Evolutionary conservation across 2,329 filamentous ascomycete species (phyloP), one percentile per base, ranked within the genome.

Genomic region (Botryotinia convoluta): DNA sequence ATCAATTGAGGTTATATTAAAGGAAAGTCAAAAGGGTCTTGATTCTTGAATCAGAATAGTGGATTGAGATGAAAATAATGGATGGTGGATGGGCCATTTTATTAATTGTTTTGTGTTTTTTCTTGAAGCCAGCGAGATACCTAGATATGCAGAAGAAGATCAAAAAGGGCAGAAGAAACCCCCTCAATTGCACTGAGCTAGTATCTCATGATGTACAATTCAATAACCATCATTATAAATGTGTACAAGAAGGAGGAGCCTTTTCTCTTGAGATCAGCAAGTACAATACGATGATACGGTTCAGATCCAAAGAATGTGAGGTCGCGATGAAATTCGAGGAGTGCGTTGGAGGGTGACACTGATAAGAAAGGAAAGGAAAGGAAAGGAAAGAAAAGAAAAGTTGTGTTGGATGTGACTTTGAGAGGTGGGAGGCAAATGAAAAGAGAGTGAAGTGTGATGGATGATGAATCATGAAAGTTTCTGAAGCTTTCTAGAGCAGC

Each of bases 1-100:
- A 67, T 67, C 63, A 67, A 51, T 51, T 37, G 63, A 67, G 44
- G 63, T 67, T 67, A 51, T 48, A 51, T 37, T 37, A 37, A 35
- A 54, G 45, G 22, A 54, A 68, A 68, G 35, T n/a, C n/a, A 54
- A 54, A 54, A 54, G 35, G 45, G 35, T 64, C 10, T 45, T 64
- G n/a, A 45, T 18, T 64, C 62, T 39, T 62, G 35, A 62, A 63
- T 63, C 61, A 35, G 20, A 26, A 48, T 26, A 48, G 42, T 64
- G 42, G 39, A 35, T 45, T 26, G 42, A 14, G 39, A 35, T 35
- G 32, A 6, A 26, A 48, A 48, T 45, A 14, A 64, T 35, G 12
- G 9, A 44, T 26, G 32, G 42, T 45, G 6, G 9, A 44, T 26
- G 32, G 62, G 62, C 51, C 51, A 48, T 65, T 35, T 44, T 32